Percentiles rank a stretch among this genome's conserved stretches.
Conservation (phyloP, 2,329 filamentous ascomycete species). For the Polytolypa hystricis region DNA sequence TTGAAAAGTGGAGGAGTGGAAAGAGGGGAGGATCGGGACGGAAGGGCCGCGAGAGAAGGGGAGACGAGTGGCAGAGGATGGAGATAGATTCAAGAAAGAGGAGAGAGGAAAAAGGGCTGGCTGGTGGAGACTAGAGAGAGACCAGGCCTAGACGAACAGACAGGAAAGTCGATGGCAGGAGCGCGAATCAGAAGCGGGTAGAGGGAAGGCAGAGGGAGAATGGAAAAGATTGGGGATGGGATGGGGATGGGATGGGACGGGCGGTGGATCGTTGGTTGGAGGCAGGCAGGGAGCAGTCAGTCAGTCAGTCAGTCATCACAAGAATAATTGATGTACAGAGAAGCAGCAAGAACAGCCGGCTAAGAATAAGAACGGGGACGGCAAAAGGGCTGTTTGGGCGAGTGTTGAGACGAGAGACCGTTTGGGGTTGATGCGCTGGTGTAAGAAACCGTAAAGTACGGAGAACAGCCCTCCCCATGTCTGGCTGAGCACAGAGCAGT, state of each 20-base stretch:
- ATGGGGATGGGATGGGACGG: background rate
- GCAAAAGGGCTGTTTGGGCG: background rate
- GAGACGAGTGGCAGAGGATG: background rate
- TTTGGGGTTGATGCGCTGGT: background rate
- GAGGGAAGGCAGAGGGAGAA: background rate
- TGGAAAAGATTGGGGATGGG: background rate
- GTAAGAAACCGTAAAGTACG: no score
- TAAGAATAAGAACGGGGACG: background rate
- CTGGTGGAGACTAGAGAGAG: background rate
- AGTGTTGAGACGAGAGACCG: background rate
- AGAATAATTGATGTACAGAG: slow-evolving; percentile 2
- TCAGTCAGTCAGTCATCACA: slow-evolving; percentile 3
- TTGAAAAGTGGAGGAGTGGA: background rate
- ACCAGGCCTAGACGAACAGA: background rate
- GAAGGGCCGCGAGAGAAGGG: background rate
- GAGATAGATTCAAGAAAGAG: background rate
- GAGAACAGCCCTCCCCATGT: no score
- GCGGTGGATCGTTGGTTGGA: background rate
- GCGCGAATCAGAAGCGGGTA: background rate
- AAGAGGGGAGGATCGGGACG: background rate
- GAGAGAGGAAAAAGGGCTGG: background rate
- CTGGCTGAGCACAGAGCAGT: no score
- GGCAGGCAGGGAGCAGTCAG: slow-evolving; percentile 8
- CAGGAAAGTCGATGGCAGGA: background rate
- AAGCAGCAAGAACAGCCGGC: slow-evolving; percentile 5